These are phyloP conservation scores for Hamigera avellanea DNA, from an alignment of 495 filamentous ascomycete species.

Conservation along the genomic window DNA sequence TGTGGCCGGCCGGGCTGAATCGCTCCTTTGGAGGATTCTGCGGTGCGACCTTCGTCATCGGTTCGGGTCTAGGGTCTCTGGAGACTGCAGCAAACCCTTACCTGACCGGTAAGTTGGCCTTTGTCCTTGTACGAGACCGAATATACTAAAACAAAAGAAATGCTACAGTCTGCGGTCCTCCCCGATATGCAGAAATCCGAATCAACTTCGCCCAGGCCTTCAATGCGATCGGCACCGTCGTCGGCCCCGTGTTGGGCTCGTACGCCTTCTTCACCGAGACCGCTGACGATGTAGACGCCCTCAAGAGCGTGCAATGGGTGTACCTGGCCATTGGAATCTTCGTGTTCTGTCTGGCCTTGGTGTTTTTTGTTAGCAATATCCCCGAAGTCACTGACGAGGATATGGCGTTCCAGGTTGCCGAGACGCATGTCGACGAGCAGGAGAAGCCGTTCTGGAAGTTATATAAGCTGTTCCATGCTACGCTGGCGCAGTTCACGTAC, in stretches of 20 bases:
- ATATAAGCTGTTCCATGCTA: constrained; percentile 47
- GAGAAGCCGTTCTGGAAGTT: constrained; percentile 36
- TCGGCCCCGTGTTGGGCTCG: constrained; percentile 54
- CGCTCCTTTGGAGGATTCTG: constrained; percentile 49
- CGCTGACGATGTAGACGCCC: constrained; percentile 33
- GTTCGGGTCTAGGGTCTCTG: constrained; percentile 39
- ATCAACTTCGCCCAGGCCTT: constrained; percentile 59
- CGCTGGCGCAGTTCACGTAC: constrained; percentile 64
- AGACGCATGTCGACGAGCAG: constrained; percentile 30
- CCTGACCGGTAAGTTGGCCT: constrained; percentile 23
- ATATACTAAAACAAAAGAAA: no score
- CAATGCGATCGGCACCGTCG: constrained; percentile 54
- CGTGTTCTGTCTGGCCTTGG: constrained; percentile 46
- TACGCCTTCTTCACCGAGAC: constrained; percentile 52
- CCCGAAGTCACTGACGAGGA: constrained; percentile 47
- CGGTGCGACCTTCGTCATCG: constrained; percentile 47
- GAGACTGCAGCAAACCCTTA: constrained; percentile 50
- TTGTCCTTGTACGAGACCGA: no score
- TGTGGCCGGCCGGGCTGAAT: constrained; percentile 43
- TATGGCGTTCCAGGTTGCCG: constrained; percentile 40
- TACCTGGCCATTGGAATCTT: constrained; percentile 65
- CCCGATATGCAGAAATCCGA: constrained; percentile 41
- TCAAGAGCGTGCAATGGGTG: constrained; percentile 59
- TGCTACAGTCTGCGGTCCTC: constrained; percentile 37
- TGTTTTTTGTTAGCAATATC: constrained; percentile 34